These are phyloP conservation scores for Chiua virens DNA, from an alignment of 768 basidiomycete species.

Conservation along the genomic window DNA sequence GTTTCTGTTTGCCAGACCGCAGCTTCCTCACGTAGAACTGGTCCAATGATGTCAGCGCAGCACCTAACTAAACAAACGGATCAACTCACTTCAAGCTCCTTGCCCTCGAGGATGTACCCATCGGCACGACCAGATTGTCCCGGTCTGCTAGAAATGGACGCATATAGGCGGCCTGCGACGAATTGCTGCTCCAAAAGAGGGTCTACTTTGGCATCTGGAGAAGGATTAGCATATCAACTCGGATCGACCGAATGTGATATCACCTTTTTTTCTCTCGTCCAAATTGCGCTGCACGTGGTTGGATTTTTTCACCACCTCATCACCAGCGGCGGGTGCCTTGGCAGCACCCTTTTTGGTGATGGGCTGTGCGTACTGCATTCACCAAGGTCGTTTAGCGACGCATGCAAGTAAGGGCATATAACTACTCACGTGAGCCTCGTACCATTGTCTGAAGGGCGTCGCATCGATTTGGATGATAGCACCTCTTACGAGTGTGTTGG, in stretches of 20 bases:
- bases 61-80: neutral
- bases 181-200: slow-evolving; percentile 87
- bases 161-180: slow-evolving; percentile 93
- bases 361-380: slow-evolving; percentile 84
- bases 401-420: neutral
- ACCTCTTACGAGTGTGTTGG: slow-evolving; percentile 97
- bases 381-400: slow-evolving; percentile 1
- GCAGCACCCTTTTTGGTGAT: slow-evolving; percentile 78
- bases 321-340: slow-evolving; percentile 52
- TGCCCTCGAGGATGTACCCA: slow-evolving; percentile 97
- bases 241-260: slow-evolving; percentile 17
- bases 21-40: slow-evolving; percentile 96
- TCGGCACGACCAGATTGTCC: slow-evolving; percentile 96
- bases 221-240: slow-evolving; percentile 15
- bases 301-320: slow-evolving; percentile 77
- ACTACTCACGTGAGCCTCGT: slow-evolving; percentile 88
- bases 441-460: slow-evolving; percentile 99
- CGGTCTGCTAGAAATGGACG: slow-evolving; percentile 89
- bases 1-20: slow-evolving; percentile 93
- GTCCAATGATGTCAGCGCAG: slow-evolving; percentile 23
- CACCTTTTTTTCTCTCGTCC: slow-evolving; percentile 91
- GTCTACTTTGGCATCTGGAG: slow-evolving; percentile 86
- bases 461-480: slow-evolving; percentile 98
- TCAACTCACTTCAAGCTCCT: slow-evolving; percentile 85
- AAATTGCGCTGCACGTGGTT: slow-evolving; percentile 86